A percentile compares a stretch with the other conserved stretches of the same genome.
phyloP scores from a whole-genome alignment of 148 eudicot species.

The Dysphania ambrosioides region DNA sequence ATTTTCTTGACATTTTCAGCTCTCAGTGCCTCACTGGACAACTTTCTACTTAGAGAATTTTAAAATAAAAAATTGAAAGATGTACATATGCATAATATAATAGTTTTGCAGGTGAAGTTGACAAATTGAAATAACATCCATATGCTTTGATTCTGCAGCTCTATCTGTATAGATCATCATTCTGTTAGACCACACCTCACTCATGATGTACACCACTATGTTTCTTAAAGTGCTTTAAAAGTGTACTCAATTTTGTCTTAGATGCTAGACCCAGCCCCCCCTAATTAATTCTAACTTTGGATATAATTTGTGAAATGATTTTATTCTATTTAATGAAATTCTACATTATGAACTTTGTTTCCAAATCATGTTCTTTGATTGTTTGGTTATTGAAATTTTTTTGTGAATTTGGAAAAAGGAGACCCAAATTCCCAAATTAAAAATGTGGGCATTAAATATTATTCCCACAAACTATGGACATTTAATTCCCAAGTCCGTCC shows the following conservation, averaged over 20 bases:
- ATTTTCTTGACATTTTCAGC: slow-evolving; percentile 2
- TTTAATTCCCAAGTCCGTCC: no score
- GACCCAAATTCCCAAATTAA: no score
- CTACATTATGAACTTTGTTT: slow-evolving; percentile 12
- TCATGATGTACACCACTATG: slow-evolving; percentile 38
- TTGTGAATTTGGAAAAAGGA: no score
- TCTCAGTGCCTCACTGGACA: neutral
- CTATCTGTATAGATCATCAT: slow-evolving; percentile 14
- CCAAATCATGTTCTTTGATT: slow-evolving; percentile 15
- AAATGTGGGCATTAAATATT: no score
- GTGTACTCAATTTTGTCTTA: slow-evolving; percentile 22
- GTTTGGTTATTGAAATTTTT: no score
- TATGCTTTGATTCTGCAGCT: neutral
- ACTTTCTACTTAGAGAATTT: neutral
- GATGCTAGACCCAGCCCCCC: slow-evolving; percentile 22
- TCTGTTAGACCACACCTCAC: slow-evolving; percentile 30
- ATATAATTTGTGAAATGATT: slow-evolving; percentile 2
- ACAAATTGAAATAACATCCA: slow-evolving; percentile 5
- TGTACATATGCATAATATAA: no score
- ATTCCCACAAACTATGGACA: no score
- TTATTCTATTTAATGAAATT: neutral
- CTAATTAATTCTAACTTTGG: neutral
- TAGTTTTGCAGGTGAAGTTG: slow-evolving; percentile 2
- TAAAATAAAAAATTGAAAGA: no score
- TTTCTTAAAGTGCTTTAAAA: slow-evolving; percentile 26